These are phyloP conservation scores for Cicer arietinum DNA, from an alignment of 306 rosid genomes.

Conservation along the genomic window DNA sequence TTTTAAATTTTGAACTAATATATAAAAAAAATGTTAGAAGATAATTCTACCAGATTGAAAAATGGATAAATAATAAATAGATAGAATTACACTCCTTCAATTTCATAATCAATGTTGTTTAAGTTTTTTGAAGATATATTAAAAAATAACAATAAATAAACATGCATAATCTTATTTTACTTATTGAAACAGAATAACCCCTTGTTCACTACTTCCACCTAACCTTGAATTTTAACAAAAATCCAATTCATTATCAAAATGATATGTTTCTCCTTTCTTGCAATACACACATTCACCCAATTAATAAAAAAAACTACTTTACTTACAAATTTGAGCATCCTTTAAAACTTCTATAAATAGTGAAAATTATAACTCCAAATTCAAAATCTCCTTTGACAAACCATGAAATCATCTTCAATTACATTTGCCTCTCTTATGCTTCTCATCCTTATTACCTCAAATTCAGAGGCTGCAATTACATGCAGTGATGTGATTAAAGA, in stretches of 20 bases:
- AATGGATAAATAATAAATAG: no score
- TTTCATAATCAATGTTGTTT: no score
- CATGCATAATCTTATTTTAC: conserved; percentile 23
- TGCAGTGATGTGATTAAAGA: conserved; percentile 66
- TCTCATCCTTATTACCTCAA: conserved; percentile 46
- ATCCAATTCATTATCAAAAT: conserved; percentile 9
- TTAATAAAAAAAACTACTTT: conserved; percentile 4
- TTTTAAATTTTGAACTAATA: no score
- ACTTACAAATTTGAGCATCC: conserved; percentile 41
- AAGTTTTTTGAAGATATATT: not conserved
- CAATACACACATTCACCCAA: conserved; percentile 38
- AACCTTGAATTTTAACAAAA: conserved; percentile 38
- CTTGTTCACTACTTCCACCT: conserved; percentile 48
- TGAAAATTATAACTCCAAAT: not conserved
- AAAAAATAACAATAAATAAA: no score
- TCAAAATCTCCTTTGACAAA: not conserved
- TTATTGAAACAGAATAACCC: conserved; percentile 39
- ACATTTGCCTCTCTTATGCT: conserved; percentile 20
- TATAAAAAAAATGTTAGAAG: no score
- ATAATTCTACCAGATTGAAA: no score
- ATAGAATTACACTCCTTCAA: no score
- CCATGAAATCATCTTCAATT: conserved; percentile 48
- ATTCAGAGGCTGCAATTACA: conserved; percentile 67
- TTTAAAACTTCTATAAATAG: conserved; percentile 46
- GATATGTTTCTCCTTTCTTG: conserved; percentile 46